These are phyloP conservation scores for Kalanchoe fedtschenkoi DNA, from an alignment of 164 flowering plant genomes.

Conservation along the genomic window DNA sequence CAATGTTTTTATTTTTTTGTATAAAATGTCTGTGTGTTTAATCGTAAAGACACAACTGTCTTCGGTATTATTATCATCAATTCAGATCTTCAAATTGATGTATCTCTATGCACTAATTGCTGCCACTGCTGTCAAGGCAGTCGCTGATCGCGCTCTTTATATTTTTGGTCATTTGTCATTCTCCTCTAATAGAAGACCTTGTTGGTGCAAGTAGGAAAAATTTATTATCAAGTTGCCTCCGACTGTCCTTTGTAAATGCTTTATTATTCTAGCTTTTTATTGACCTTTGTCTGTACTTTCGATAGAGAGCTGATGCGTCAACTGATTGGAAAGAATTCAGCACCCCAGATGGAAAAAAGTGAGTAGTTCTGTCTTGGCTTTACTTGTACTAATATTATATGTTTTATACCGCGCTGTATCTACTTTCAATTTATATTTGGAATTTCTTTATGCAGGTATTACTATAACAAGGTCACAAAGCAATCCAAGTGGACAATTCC, in stretches of 20 bases:
- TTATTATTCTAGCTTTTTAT: background rate
- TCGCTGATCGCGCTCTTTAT: too few species aligned
- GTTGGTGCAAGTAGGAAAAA: background rate
- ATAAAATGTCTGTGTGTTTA: too few species aligned
- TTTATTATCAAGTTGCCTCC: background rate
- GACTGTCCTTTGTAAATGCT: background rate
- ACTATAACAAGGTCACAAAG: constrained; percentile 76
- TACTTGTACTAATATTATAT: background rate
- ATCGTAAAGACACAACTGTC: too few species aligned
- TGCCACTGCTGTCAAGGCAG: too few species aligned
- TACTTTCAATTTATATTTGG: background rate
- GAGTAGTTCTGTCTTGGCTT: constrained; percentile 9
- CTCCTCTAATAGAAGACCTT: too few species aligned
- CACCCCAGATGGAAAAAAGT: constrained; percentile 83
- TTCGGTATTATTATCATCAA: too few species aligned
- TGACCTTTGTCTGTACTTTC: constrained; percentile 7
- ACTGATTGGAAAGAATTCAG: constrained; percentile 95
- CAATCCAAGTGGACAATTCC: constrained; percentile 91
- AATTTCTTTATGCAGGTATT: constrained; percentile 46
- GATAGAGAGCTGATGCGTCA: constrained; percentile 96
- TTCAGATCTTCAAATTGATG: too few species aligned
- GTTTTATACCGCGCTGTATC: background rate
- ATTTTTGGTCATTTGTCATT: too few species aligned
- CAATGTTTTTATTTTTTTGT: background rate
- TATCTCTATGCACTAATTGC: background rate